Conservation (phyloP, 345 rosid species). For the Gossypium stocksii region DNA sequence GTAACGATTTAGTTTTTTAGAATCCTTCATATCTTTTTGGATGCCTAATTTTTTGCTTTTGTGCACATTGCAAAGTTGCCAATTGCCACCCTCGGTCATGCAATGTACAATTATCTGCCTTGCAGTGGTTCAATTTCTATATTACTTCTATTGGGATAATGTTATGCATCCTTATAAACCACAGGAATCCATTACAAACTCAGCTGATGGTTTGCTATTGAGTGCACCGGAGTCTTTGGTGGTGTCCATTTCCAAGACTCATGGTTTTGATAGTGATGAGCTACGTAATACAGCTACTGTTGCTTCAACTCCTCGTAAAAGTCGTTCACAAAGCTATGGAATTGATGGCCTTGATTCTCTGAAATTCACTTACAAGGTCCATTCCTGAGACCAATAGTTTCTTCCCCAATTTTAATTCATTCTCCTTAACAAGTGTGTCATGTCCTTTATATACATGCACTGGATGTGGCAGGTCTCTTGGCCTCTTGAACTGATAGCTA, state of each 20-base stretch:
- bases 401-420: neutral
- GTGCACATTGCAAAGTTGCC: neutral
- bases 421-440: neutral
- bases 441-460: neutral
- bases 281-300: constrained; percentile 37
- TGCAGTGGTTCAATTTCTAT: constrained; percentile 1
- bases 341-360: constrained; percentile 75
- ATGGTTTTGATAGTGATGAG: constrained; percentile 48
- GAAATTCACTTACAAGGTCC: constrained; percentile 81
- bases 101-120: constrained; percentile 2
- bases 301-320: constrained; percentile 49
- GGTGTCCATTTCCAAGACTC: constrained; percentile 57
- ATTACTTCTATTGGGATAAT: constrained; percentile 10
- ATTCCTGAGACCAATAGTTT: constrained; percentile 15
- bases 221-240: constrained; percentile 81
- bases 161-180: constrained; percentile 12
- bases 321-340: constrained; percentile 49
- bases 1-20: neutral
- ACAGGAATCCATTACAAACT: constrained; percentile 93
- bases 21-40: constrained; percentile 10
- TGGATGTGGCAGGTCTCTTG: constrained; percentile 68
- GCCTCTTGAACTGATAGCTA: constrained; percentile 98
- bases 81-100: neutral
- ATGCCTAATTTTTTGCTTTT: neutral
- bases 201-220: constrained; percentile 79